phyloP scores from a whole-genome alignment of 768 basidiomycete species.

The Phylloporus scabripes region DNA sequence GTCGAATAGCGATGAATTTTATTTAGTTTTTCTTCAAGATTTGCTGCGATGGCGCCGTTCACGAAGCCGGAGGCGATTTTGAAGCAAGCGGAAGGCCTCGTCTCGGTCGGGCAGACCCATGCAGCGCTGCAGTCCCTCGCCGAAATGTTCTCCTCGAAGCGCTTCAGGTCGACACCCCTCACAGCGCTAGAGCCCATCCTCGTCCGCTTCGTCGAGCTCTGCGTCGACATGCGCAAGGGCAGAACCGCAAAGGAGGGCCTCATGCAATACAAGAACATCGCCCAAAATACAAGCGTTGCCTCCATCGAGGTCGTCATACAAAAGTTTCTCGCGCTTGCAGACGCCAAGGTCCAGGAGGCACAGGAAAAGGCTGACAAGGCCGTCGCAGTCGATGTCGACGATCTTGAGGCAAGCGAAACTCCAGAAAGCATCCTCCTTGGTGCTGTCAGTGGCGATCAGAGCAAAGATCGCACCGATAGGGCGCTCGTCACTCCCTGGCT shows the following conservation, averaged over 20 bases:
- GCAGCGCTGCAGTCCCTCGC: conserved; percentile 87
- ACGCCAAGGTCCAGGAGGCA: conserved; percentile 77
- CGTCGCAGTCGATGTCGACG: conserved; percentile 81
- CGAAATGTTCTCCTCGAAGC: conserved; percentile 90
- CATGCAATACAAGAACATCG: conserved; percentile 97
- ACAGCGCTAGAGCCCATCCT: conserved; percentile 92
- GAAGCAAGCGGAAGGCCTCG: conserved; percentile 90
- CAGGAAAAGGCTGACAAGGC: conserved; percentile 80
- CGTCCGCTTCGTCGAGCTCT: conserved; percentile 92
- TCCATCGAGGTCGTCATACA: conserved; percentile 91
- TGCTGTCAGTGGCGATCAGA: conserved; percentile 86
- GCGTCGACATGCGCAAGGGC: conserved; percentile 91
- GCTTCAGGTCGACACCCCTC: conserved; percentile 88
- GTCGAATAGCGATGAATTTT: not conserved
- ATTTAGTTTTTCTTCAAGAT: not conserved
- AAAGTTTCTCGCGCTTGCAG: conserved; percentile 74
- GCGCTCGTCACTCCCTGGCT: conserved; percentile 96
- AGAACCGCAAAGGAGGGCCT: conserved; percentile 92
- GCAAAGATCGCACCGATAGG: conserved; percentile 89
- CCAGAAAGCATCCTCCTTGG: conserved; percentile 88
- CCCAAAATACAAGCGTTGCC: conserved; percentile 85
- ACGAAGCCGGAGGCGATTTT: conserved; percentile 87
- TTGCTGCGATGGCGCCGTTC: conserved; percentile 71
- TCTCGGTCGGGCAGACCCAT: conserved; percentile 86
- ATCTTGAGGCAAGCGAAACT: conserved; percentile 93